These are phyloP conservation scores for Posidonia oceanica DNA, from an alignment of 116 monocot species.

Conservation along the genomic window DNA sequence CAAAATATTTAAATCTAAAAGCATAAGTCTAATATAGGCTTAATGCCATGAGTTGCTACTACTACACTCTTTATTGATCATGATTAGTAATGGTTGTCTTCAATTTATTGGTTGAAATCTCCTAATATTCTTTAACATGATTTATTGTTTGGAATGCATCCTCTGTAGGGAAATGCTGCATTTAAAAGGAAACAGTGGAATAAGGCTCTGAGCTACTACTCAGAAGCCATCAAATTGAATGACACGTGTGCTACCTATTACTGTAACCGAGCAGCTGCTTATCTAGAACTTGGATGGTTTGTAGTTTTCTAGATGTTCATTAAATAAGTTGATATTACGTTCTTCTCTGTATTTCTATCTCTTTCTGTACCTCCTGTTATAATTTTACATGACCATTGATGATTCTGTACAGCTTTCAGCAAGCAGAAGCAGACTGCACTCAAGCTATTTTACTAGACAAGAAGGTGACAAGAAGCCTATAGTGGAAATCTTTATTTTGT, in stretches of 20 bases:
- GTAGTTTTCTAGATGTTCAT: not conserved
- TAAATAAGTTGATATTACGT: not conserved
- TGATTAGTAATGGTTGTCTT: too few species aligned
- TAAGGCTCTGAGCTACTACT: constrained; percentile 73
- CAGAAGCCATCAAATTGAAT: constrained; percentile 89
- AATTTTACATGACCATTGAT: not conserved
- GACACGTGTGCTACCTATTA: constrained; percentile 68
- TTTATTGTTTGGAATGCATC: not conserved
- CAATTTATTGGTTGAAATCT: too few species aligned
- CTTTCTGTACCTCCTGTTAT: not conserved
- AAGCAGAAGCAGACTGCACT: constrained; percentile 91
- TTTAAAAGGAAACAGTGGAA: constrained; percentile 87
- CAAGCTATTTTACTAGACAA: constrained; percentile 82
- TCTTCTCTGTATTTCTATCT: not conserved
- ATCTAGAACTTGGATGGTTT: constrained; percentile 90
- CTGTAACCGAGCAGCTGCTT: constrained; percentile 91
- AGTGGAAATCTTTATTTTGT: not conserved
- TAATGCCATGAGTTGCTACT: too few species aligned
- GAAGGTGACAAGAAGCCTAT: constrained; percentile 38
- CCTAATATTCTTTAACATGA: not conserved
- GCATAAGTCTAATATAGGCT: too few species aligned
- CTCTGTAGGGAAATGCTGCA: constrained; percentile 77
- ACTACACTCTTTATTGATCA: too few species aligned
- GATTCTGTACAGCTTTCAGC: constrained; percentile 56
- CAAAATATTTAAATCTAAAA: too few species aligned